A percentile compares a stretch with the other conserved stretches of the same genome.
These are phyloP conservation scores for Trebouxia gelatinosa DNA, from an alignment of 163 green algal species.

Conservation along the genomic window DNA sequence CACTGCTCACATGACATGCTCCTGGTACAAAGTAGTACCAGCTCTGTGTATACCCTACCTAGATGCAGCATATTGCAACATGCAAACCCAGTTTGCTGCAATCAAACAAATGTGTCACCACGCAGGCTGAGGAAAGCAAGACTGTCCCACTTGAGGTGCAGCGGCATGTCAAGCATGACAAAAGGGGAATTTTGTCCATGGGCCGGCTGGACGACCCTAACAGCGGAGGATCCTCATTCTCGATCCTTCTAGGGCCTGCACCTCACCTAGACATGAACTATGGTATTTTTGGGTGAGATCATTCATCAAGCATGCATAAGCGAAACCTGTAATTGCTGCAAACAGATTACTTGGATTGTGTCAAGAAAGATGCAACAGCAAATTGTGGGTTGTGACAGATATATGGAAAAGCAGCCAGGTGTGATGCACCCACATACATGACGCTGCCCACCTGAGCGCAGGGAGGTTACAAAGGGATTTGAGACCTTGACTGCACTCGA, in stretches of 20 bases:
- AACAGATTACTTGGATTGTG: not conserved
- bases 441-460: conserved; percentile 5
- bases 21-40: too few species aligned
- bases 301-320: not conserved
- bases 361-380: not conserved
- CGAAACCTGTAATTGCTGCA: not conserved
- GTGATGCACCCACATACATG: not conserved
- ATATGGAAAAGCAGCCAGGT: not conserved
- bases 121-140: conserved; percentile 59
- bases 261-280: conserved; percentile 92
- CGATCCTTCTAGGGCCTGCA: conserved; percentile 82
- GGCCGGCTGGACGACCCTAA: conserved; percentile 83
- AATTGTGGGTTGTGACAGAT: not conserved
- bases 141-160: conserved; percentile 83
- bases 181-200: conserved; percentile 80
- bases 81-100: too few species aligned
- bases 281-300: conserved; percentile 52
- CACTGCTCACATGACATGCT: too few species aligned
- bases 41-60: too few species aligned
- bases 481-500: conserved; percentile 80
- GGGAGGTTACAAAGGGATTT: conserved; percentile 74
- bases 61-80: too few species aligned
- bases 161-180: conserved; percentile 68
- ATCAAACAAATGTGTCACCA: too few species aligned
- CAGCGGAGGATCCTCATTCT: conserved; percentile 84